Percentiles rank a stretch among this genome's conserved stretches.
Evolutionary conservation across 2,329 filamentous ascomycete genomes (phyloP).

Genomic region (Fusarium armeniacum): DNA sequence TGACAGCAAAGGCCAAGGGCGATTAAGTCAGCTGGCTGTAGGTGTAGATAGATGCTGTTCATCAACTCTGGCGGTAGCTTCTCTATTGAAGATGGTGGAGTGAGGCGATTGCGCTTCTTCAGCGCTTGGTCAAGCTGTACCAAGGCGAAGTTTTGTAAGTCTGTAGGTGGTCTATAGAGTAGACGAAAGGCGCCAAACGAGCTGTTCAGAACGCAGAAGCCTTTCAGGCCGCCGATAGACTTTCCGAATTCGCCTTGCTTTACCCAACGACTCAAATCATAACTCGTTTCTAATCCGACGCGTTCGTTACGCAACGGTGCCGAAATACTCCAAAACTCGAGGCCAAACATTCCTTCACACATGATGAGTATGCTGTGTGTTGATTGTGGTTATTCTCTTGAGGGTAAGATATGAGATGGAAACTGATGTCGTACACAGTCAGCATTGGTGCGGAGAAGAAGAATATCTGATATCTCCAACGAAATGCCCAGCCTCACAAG

Average conservation of each 20-base stretch:
- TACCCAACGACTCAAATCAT: background rate
- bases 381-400: background rate
- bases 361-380: background rate
- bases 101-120: background rate
- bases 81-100: background rate
- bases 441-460: constrained; percentile 1
- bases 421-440: background rate
- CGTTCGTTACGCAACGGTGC: background rate
- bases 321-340: background rate
- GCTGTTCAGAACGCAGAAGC: background rate
- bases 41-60: background rate
- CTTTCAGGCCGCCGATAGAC: background rate
- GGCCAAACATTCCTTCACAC: background rate
- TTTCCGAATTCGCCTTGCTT: background rate
- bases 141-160: background rate
- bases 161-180: background rate
- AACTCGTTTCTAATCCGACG: background rate
- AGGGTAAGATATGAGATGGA: background rate
- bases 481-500: background rate
- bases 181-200: background rate
- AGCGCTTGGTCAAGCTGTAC: background rate
- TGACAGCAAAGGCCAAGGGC: background rate
- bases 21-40: background rate
- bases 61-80: background rate
- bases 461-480: background rate